Conservation (phyloP, 2,329 filamentous ascomycete species). For the Pseudogymnoascus sp. region DNA sequence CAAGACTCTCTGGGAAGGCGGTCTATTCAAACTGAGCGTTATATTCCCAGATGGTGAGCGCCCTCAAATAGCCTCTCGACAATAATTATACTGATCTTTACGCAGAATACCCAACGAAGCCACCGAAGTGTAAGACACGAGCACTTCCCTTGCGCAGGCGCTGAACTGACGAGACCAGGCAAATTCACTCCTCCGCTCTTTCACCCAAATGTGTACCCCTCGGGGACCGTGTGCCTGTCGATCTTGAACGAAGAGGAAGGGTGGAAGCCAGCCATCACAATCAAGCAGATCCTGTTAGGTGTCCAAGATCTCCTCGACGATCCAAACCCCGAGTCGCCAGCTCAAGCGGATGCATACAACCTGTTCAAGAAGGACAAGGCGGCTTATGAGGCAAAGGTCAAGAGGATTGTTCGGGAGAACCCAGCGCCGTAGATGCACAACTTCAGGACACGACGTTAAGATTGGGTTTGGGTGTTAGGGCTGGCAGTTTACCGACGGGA, state of each 20-base stretch:
- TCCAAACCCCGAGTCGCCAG: slow-evolving; percentile 92
- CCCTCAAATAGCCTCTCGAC: background rate
- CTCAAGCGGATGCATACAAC: slow-evolving; percentile 95
- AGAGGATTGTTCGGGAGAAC: slow-evolving; percentile 82
- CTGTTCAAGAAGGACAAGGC: slow-evolving; percentile 82
- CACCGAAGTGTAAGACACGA: slow-evolving; percentile 75
- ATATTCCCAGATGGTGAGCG: slow-evolving; percentile 82
- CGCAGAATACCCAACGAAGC: slow-evolving; percentile 94
- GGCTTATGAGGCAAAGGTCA: slow-evolving; percentile 85
- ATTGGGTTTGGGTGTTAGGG: slow-evolving; percentile 1
- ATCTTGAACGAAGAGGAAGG: slow-evolving; percentile 98
- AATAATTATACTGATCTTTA: slow-evolving; percentile 18
- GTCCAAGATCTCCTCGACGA: slow-evolving; percentile 95
- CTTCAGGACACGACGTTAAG: background rate
- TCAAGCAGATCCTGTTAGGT: slow-evolving; percentile 93
- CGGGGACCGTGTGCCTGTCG: slow-evolving; percentile 91
- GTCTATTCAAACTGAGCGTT: slow-evolving; percentile 88
- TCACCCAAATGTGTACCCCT: slow-evolving; percentile 97
- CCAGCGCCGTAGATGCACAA: slow-evolving; percentile 52
- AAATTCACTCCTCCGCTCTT: slow-evolving; percentile 95
- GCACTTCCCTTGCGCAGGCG: slow-evolving; percentile 9
- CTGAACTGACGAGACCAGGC: slow-evolving; percentile 46
- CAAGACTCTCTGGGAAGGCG: slow-evolving; percentile 97
- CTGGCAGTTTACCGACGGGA: background rate
- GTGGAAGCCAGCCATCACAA: slow-evolving; percentile 97